phyloP scores from a whole-genome alignment of 768 basidiomycete species.

The Trametes sanguinea region DNA sequence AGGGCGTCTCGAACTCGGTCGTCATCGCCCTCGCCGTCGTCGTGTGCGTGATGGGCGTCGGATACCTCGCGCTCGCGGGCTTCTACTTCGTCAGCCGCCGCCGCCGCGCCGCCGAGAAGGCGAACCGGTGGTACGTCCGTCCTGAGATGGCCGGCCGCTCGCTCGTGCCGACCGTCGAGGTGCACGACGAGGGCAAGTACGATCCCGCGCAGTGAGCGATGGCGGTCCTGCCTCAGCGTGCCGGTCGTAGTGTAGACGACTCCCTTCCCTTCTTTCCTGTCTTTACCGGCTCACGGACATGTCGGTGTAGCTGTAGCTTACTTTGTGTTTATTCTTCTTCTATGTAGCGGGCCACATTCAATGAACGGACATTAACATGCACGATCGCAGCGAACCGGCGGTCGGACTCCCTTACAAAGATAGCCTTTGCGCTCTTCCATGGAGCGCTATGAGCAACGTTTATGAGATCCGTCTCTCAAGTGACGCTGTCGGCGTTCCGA shows the following conservation, averaged over 20 bases:
- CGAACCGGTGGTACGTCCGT: constrained; percentile 24
- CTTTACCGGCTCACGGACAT: background rate
- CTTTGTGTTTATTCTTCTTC: background rate
- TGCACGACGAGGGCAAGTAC: constrained; percentile 19
- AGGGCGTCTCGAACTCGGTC: constrained; percentile 16
- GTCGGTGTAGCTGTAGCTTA: constrained; percentile 11
- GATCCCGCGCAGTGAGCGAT: constrained; percentile 9
- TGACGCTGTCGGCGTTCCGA: background rate
- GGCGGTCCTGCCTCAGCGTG: background rate
- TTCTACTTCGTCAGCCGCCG: constrained; percentile 22
- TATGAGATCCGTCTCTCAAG: background rate
- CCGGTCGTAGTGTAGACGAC: background rate
- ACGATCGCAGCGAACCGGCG: background rate
- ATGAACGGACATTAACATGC: constrained; percentile 1
- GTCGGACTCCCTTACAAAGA: background rate
- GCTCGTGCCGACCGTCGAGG: constrained; percentile 21
- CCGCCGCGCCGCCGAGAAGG: constrained; percentile 5
- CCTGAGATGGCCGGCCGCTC: constrained; percentile 25
- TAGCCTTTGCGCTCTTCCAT: constrained; percentile 2
- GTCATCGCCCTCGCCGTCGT: constrained; percentile 24
- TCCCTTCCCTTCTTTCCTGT: background rate
- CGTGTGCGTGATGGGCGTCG: constrained; percentile 25
- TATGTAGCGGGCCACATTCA: constrained; percentile 5
- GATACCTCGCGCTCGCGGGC: constrained; percentile 27
- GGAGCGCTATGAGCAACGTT: background rate